A percentile compares a stretch with the other conserved stretches of the same genome.
These are phyloP conservation scores for Saturnispora serradocipensis DNA, from an alignment of 805 yeast species.

Conservation along the genomic window DNA sequence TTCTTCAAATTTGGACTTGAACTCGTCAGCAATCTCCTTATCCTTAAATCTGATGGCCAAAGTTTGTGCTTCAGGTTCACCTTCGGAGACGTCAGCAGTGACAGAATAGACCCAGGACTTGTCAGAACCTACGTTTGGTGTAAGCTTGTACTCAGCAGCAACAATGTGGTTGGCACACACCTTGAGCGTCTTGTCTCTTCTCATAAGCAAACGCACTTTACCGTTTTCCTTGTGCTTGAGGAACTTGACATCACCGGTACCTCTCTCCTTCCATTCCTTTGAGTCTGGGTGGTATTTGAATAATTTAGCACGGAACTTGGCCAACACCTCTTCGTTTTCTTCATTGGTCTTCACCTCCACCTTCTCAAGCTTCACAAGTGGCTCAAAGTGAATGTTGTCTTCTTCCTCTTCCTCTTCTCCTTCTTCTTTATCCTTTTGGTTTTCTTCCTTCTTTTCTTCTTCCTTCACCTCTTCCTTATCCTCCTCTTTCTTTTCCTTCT, in stretches of 20 bases:
- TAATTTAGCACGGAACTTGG: slow-evolving; percentile 88
- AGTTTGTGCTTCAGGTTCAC: slow-evolving; percentile 91
- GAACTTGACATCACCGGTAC: slow-evolving; percentile 96
- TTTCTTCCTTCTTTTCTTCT: slow-evolving; percentile 30
- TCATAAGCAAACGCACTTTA: slow-evolving; percentile 89
- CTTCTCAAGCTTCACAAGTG: slow-evolving; percentile 87
- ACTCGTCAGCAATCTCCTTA: slow-evolving; percentile 89
- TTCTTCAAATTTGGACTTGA: slow-evolving; percentile 83
- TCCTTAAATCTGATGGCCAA: slow-evolving; percentile 92
- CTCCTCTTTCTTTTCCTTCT: slow-evolving; percentile 55
- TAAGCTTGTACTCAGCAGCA: slow-evolving; percentile 71
- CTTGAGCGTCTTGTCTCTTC: slow-evolving; percentile 97
- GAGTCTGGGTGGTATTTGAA: slow-evolving; percentile 76
- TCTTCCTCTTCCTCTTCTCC: slow-evolving; percentile 28
- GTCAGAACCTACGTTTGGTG: slow-evolving; percentile 92
- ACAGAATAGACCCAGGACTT: slow-evolving; percentile 97
- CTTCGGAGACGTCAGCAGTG: slow-evolving; percentile 91
- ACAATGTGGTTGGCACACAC: slow-evolving; percentile 95
- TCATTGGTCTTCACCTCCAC: slow-evolving; percentile 95
- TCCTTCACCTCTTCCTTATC: slow-evolving; percentile 26
- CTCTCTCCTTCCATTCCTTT: slow-evolving; percentile 98
- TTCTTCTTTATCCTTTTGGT: slow-evolving; percentile 29
- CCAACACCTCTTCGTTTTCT: slow-evolving; percentile 75
- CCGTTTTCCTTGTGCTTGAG: slow-evolving; percentile 76
- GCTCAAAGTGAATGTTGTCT: slow-evolving; percentile 87